Evolutionary conservation across 305 asterid species (phyloP).

Genomic region (Lippia alba): DNA sequence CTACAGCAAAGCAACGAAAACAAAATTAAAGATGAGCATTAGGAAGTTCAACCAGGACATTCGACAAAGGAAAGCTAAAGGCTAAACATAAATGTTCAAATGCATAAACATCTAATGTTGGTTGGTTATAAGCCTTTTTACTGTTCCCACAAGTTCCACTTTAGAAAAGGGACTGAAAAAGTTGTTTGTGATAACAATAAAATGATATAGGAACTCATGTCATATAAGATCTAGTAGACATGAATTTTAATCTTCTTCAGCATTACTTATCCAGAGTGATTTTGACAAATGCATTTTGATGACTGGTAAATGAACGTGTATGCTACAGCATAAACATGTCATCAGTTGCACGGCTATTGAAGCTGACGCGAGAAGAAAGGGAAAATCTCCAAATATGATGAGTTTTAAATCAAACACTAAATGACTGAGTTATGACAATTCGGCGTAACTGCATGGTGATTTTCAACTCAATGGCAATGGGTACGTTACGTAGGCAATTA

Average conservation of each 20-base stretch:
- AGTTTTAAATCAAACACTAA: too few species aligned
- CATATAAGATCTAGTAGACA: background rate
- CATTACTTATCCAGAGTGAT: background rate
- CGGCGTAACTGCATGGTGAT: too few species aligned
- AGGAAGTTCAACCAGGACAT: constrained; percentile 13
- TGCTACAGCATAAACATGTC: too few species aligned
- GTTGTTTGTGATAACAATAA: background rate
- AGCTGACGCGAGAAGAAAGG: too few species aligned
- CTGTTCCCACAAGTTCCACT: background rate
- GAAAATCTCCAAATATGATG: too few species aligned
- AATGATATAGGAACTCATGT: background rate
- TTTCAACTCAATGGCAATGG: too few species aligned
- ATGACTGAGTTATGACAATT: too few species aligned
- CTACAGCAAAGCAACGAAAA: constrained; percentile 41
- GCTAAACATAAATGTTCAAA: constrained; percentile 1
- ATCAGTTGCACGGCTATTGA: too few species aligned
- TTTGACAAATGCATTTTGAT: too few species aligned
- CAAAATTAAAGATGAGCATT: constrained; percentile 7
- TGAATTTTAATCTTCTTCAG: constrained; percentile 3
- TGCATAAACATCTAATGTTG: background rate
- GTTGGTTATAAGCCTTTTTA: background rate
- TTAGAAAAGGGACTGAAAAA: background rate
- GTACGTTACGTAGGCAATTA: too few species aligned
- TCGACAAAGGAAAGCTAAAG: constrained; percentile 8
- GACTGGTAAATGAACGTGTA: too few species aligned